Evolutionary conservation across 148 eudicot genomes (phyloP).

Genomic region (Hydrangea macrophylla): DNA sequence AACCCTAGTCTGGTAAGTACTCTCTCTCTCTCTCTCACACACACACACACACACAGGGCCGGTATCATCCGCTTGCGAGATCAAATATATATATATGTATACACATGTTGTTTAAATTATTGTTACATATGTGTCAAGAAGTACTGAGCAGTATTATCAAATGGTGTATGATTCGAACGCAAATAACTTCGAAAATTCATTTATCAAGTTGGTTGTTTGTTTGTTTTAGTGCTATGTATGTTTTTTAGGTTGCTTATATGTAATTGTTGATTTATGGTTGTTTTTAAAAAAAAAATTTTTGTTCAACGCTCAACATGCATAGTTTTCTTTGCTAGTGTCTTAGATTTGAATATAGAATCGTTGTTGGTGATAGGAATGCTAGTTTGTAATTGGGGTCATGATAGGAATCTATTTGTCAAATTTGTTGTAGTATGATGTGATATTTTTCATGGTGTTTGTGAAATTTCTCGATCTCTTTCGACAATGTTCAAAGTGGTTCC

Average conservation of each 20-base stretch:
- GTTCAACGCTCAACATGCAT: too few species aligned
- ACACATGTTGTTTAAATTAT: too few species aligned
- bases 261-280: not conserved
- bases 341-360: not conserved
- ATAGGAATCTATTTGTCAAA: not conserved
- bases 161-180: too few species aligned
- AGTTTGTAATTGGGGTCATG: not conserved
- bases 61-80: too few species aligned
- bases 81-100: not conserved
- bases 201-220: too few species aligned
- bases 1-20: slow-evolving; percentile 9
- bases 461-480: not conserved
- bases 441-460: not conserved
- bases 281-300: too few species aligned
- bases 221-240: not conserved
- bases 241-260: not conserved
- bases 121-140: too few species aligned
- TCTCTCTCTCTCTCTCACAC: not conserved
- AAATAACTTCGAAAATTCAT: too few species aligned
- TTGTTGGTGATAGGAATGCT: too few species aligned
- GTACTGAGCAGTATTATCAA: too few species aligned
- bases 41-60: too few species aligned
- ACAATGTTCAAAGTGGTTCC: not conserved
- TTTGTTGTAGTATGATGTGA: not conserved
- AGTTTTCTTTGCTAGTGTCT: not conserved